phyloP scores from a whole-genome alignment of 495 filamentous ascomycete species.

The Aspergillus avenaceus region DNA sequence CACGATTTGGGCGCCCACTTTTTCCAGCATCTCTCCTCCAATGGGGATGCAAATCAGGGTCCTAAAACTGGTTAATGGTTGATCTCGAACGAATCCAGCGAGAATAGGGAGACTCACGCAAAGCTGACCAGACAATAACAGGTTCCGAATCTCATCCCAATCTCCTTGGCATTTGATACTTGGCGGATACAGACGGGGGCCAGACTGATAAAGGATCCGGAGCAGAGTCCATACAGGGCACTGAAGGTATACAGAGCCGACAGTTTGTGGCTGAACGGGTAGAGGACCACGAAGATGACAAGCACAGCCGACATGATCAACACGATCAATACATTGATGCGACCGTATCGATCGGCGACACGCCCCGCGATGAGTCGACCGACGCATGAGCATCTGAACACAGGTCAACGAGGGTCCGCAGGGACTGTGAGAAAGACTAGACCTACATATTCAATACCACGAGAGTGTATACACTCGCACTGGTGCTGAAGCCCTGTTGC shows the following conservation, averaged over 20 bases:
- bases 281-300: conserved; percentile 52
- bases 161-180: conserved; percentile 58
- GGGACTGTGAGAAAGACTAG: not conserved
- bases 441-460: conserved; percentile 31
- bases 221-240: conserved; percentile 56
- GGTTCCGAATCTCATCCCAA: conserved; percentile 63
- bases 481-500: conserved; percentile 32
- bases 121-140: conserved; percentile 63
- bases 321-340: conserved; percentile 53
- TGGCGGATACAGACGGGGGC: conserved; percentile 60
- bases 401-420: not conserved
- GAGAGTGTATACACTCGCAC: conserved; percentile 30
- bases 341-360: conserved; percentile 65
- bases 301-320: conserved; percentile 43
- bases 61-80: conserved; percentile 9
- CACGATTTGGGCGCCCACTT: conserved; percentile 31
- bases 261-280: conserved; percentile 50
- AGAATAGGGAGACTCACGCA: conserved; percentile 30
- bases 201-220: conserved; percentile 58
- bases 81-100: not conserved
- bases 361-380: conserved; percentile 69
- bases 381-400: conserved; percentile 31
- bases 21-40: conserved; percentile 39
- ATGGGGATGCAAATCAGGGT: conserved; percentile 38
- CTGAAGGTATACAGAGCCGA: conserved; percentile 53